Base-by-base conservation (phyloP, 352 stramenopile species). In the Phytophthora fragariae region DNA sequence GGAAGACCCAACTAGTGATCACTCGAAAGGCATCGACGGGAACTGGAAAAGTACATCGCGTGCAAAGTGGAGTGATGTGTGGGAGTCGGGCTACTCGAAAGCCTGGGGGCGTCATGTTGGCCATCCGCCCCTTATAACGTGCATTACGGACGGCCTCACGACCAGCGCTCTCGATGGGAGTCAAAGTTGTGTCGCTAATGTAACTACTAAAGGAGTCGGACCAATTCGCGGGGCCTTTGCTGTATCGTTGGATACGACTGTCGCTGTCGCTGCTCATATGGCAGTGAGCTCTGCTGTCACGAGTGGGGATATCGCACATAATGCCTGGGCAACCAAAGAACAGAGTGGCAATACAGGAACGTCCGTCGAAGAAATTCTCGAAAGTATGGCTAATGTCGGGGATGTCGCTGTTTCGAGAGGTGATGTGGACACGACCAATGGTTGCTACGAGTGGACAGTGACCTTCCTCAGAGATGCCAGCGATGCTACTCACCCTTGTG, bases 81-180 rank as follows among this genome's bases (percentile, higher is more conserved):
- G 97, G 97, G 87, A 90, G 44, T 94, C 92, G 0, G 89, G 91
- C 1, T 98, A 98, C 72, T 99, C 95, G 1, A 98, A 98, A 77
- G 94, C 93, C 9, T 99, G 97, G 97, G 97, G 97, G 1, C 97
- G 96, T 21, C 98, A 99, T 71, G 95, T 99, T 1, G 97, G 97
- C 0, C 90, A 97, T 50, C 85, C 99, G 46, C 71, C 88, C 17
- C 47, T 60, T 17, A 54, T 94, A 0, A 60, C 55, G 14, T 96
- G 89, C 58, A 79, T 92, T 50, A 78, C 85, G 31, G 80, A 84
- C 10, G 83, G 85, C 1, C 57, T 96, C 27, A 91, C 82, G 7
- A 92, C 83, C 1, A 82, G 84, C 0, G 82, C 79, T 1, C 86
- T 70, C 35, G 85, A 92, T 50, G 79, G 80, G 1, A 89, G 56